Percentiles rank a stretch among this genome's conserved stretches.
phyloP scores from a whole-genome alignment of 1,284 basidiomycete species.

The Pseudozyma tsukubaensis region DNA sequence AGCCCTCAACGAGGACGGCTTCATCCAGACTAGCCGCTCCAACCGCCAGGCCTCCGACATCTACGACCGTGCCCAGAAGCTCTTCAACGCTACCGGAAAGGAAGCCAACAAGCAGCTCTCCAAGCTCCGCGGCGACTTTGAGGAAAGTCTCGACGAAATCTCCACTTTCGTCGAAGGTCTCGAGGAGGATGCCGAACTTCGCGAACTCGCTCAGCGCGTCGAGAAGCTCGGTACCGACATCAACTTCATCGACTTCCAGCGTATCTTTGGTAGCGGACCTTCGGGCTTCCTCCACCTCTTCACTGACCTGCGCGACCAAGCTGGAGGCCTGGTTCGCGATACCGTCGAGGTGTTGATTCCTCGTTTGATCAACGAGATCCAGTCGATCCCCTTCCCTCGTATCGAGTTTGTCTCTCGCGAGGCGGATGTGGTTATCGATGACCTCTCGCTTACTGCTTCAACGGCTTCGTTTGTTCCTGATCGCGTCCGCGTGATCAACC shows the following conservation, averaged over 20 bases:
- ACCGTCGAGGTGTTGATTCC: constrained; percentile 71
- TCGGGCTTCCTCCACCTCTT: constrained; percentile 39
- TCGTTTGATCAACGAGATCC: constrained; percentile 69
- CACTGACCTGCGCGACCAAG: constrained; percentile 35
- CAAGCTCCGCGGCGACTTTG: constrained; percentile 45
- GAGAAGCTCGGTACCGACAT: constrained; percentile 69
- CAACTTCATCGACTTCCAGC: constrained; percentile 46
- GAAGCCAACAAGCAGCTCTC: constrained; percentile 53
- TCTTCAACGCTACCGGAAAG: constrained; percentile 49
- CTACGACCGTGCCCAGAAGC: constrained; percentile 48
- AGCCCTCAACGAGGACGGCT: constrained; percentile 50
- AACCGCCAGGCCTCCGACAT: constrained; percentile 45
- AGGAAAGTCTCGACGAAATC: constrained; percentile 36
- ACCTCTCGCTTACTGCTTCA: constrained; percentile 68
- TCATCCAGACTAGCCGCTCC: constrained; percentile 47
- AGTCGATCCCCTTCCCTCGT: constrained; percentile 71
- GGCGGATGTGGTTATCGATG: constrained; percentile 70
- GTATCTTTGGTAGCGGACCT: constrained; percentile 19
- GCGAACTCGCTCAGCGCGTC: constrained; percentile 68
- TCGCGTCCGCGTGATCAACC: constrained; percentile 70
- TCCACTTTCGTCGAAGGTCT: constrained; percentile 46
- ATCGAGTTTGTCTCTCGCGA: constrained; percentile 71
- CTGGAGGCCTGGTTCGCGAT: constrained; percentile 70
- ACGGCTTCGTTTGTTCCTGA: constrained; percentile 71
- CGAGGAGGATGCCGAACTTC: constrained; percentile 48